These are phyloP conservation scores for Malbranchea cinnamomea DNA, from an alignment of 2,329 filamentous ascomycete species.

Conservation along the genomic window DNA sequence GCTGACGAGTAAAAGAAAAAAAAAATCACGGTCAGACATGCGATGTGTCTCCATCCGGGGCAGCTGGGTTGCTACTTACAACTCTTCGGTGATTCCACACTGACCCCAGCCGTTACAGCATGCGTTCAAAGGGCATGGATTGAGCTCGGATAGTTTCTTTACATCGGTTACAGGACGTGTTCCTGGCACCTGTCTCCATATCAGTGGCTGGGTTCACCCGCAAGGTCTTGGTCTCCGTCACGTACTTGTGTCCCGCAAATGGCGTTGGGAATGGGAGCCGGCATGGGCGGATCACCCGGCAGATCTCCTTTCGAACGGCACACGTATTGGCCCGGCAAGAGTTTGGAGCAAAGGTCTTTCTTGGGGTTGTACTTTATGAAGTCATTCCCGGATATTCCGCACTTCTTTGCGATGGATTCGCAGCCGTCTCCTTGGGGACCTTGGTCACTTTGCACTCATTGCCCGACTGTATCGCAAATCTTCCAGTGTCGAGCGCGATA, in stretches of 20 bases:
- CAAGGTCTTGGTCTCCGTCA: conserved; percentile 24
- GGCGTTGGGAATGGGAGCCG: conserved; percentile 21
- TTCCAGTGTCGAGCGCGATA: too few species aligned
- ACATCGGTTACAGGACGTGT: conserved; percentile 20
- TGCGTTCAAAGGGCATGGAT: conserved; percentile 31
- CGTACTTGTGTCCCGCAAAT: conserved; percentile 33
- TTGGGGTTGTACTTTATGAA: conserved; percentile 27
- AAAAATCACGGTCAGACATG: too few species aligned
- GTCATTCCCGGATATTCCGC: conserved; percentile 24
- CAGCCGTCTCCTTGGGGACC: conserved; percentile 11
- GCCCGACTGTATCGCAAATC: too few species aligned
- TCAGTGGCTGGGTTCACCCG: too few species aligned
- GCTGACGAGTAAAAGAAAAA: too few species aligned
- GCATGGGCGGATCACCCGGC: conserved; percentile 28
- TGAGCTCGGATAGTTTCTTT: conserved; percentile 24
- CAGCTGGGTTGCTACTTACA: too few species aligned
- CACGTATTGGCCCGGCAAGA: conserved; percentile 21
- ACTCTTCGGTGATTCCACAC: conserved; percentile 31
- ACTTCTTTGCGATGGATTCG: conserved; percentile 21
- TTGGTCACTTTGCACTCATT: background rate
- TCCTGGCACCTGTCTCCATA: too few species aligned
- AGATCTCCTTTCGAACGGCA: conserved; percentile 23
- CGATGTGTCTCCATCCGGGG: too few species aligned
- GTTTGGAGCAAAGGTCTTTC: conserved; percentile 14
- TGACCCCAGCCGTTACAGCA: conserved; percentile 24